Evolutionary conservation across 306 rosid species (phyloP).

Genomic region (Prinsepia uniflora): DNA sequence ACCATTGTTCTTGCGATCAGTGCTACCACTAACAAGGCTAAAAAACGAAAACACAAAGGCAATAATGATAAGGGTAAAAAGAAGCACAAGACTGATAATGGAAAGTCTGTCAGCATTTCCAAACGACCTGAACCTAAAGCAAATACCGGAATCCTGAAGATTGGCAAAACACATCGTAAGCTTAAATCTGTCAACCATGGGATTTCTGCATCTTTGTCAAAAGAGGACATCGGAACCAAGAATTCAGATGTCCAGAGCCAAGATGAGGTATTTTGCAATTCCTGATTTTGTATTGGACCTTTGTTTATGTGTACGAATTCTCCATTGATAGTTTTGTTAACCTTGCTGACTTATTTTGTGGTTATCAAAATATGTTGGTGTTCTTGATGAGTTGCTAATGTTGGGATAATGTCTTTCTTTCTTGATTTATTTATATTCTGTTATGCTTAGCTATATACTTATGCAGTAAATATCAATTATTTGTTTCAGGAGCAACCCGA

Average conservation of each 20-base stretch:
- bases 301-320: not conserved
- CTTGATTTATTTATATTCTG: too few relatives aligned
- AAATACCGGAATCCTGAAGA: constrained; percentile 34
- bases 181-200: constrained; percentile 49
- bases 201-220: constrained; percentile 46
- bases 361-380: not conserved
- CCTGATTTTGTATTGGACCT: not conserved
- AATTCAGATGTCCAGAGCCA: constrained; percentile 45
- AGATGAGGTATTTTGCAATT: constrained; percentile 57
- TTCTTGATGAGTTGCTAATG: not conserved
- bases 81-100: constrained; percentile 67
- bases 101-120: constrained; percentile 42
- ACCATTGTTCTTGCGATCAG: constrained; percentile 62
- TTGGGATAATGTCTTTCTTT: not conserved
- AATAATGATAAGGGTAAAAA: constrained; percentile 43
- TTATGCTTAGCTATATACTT: not conserved
- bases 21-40: constrained; percentile 45
- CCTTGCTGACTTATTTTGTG: not conserved
- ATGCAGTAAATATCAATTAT: constrained; percentile 7
- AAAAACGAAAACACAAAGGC: constrained; percentile 62
- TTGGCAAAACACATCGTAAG: constrained; percentile 53
- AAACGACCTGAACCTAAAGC: constrained; percentile 39
- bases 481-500: constrained; percentile 56
- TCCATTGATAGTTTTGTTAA: not conserved
- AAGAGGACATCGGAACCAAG: constrained; percentile 50